phyloP scores from a whole-genome alignment of 805 yeast species.

The Sungouiella thailandica region DNA sequence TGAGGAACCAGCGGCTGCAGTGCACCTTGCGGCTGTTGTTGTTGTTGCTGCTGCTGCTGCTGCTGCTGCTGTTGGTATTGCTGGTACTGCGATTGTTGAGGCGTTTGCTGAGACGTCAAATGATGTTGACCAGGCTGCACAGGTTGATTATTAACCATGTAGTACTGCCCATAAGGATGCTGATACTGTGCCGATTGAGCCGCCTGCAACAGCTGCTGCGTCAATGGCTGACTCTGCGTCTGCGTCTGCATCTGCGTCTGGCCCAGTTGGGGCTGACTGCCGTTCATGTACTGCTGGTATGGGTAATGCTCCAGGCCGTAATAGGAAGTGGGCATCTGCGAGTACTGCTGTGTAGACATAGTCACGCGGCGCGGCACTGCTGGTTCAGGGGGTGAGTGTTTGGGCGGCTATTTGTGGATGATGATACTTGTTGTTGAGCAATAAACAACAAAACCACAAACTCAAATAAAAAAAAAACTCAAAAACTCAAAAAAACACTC shows the following conservation, averaged over 20 bases:
- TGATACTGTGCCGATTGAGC: conserved; percentile 12
- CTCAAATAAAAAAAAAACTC: too few species aligned
- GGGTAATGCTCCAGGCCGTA: conserved; percentile 20
- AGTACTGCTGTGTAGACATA: conserved; percentile 18
- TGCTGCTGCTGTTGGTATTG: conserved; percentile 7
- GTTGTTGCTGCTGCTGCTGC: conserved; percentile 2
- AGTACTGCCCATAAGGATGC: conserved; percentile 16
- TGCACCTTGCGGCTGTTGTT: conserved; percentile 4
- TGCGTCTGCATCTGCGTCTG: conserved; percentile 8
- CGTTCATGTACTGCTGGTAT: conserved; percentile 17
- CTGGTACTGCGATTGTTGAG: conserved; percentile 4
- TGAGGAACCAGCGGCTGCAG: conserved; percentile 6
- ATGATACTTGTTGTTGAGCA: neutral
- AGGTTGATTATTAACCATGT: conserved; percentile 17
- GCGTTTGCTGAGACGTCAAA: conserved; percentile 4
- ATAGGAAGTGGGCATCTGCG: conserved; percentile 16
- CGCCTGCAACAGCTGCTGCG: conserved; percentile 5
- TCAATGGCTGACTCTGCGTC: conserved; percentile 4
- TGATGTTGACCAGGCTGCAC: conserved; percentile 7
- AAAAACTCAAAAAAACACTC: too few species aligned
- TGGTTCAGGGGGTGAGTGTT: neutral
- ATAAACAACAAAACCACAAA: too few species aligned
- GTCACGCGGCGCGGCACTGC: too few species aligned
- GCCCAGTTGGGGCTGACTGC: conserved; percentile 12
- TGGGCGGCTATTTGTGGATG: neutral